A percentile compares a stretch with the other conserved stretches of the same genome.
Conservation (phyloP, 164 flowering plant species). For the Pachysandra terminalis region DNA sequence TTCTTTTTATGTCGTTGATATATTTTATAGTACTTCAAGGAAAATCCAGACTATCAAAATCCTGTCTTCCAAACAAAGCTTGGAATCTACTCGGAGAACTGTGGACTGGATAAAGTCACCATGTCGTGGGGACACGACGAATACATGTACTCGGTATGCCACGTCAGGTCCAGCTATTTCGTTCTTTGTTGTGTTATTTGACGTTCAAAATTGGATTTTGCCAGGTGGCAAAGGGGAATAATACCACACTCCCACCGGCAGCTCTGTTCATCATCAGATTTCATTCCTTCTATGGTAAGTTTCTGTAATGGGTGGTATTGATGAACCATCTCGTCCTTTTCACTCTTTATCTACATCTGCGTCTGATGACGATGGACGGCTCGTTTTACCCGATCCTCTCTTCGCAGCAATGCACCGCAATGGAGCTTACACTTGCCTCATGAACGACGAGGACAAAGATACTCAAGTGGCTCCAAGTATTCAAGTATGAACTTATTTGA, state of each 20-base stretch:
- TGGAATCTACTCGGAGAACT: slow-evolving; percentile 52
- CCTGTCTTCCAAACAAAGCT: slow-evolving; percentile 52
- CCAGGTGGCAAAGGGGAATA: slow-evolving; percentile 63
- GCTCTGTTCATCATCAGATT: slow-evolving; percentile 70
- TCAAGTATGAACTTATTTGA: slow-evolving; percentile 27
- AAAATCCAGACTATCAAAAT: slow-evolving; percentile 47
- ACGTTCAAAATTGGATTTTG: not conserved
- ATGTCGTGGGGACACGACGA: slow-evolving; percentile 85
- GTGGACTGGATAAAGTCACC: slow-evolving; percentile 60
- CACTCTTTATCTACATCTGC: too few species aligned
- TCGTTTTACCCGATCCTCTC: too few species aligned
- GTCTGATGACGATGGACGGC: too few species aligned
- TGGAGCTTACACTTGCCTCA: slow-evolving; percentile 31
- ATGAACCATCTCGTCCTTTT: too few species aligned
- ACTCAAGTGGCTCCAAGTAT: slow-evolving; percentile 39
- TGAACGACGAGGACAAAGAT: slow-evolving; percentile 39
- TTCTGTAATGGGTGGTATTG: not conserved
- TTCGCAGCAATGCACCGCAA: slow-evolving; percentile 29
- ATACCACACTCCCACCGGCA: slow-evolving; percentile 58
- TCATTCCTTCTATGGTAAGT: slow-evolving; percentile 71
- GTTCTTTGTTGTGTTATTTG: not conserved
- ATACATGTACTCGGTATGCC: slow-evolving; percentile 72
- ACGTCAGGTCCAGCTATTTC: too few species aligned
- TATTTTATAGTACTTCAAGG: slow-evolving; percentile 42
- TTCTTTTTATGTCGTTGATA: too few species aligned